Percentiles rank a stretch among this genome's conserved stretches.
These are phyloP conservation scores for Ustilago trichophora DNA, from an alignment of 1,284 basidiomycete species.

Conservation along the genomic window DNA sequence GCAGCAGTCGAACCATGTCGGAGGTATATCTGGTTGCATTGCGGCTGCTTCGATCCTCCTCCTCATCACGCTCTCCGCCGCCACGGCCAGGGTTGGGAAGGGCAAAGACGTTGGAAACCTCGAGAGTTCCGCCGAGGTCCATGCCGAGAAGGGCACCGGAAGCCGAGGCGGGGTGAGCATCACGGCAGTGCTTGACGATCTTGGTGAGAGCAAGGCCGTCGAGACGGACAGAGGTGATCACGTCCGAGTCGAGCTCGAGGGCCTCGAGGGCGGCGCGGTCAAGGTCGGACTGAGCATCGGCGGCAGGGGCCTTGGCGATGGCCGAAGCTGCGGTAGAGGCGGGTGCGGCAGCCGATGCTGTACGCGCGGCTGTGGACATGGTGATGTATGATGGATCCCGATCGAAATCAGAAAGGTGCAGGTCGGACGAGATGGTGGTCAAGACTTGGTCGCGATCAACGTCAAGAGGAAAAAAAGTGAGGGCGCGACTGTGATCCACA, in stretches of 20 bases:
- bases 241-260: constrained; percentile 59
- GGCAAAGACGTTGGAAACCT: constrained; percentile 63
- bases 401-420: constrained; percentile 5
- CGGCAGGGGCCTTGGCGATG: constrained; percentile 14
- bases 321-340: constrained; percentile 12
- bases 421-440: constrained; percentile 11
- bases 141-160: constrained; percentile 63
- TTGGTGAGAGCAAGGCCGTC: constrained; percentile 65
- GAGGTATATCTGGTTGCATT: constrained; percentile 74
- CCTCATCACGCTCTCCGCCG: constrained; percentile 55
- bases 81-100: constrained; percentile 54
- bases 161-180: constrained; percentile 62
- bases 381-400: constrained; percentile 8
- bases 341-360: constrained; percentile 21
- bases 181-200: constrained; percentile 66
- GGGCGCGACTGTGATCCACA: background rate
- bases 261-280: constrained; percentile 52
- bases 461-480: constrained; percentile 10
- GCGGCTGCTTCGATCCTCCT: constrained; percentile 57
- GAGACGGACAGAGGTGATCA: constrained; percentile 60
- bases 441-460: constrained; percentile 1
- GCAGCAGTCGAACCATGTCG: constrained; percentile 84
- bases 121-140: constrained; percentile 61
- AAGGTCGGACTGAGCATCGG: constrained; percentile 37
- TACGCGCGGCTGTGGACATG: constrained; percentile 35